Evolutionary conservation across 257 asterid species (phyloP), one percentile per base, ranked within the genome.

Genomic region (Solanum appendiculatum): DNA sequence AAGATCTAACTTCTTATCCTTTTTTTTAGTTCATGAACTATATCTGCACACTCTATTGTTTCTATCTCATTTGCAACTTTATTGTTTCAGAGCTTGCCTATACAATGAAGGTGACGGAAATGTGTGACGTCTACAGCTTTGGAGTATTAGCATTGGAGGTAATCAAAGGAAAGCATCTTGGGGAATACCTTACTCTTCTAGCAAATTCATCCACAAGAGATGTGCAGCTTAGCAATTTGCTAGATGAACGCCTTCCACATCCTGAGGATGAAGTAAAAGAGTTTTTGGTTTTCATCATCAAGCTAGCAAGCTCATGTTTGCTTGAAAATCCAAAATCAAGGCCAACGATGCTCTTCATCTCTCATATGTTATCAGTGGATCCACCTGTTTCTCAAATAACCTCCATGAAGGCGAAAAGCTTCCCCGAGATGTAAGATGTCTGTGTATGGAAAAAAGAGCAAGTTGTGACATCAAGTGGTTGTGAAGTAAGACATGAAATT

Each of bases 61-160:
- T 56, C 25, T 8, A 56, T 56, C 25, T 56, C 25, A 56, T 56
- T 56, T 56, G 25, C 2, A 21, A 21, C 64, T 56, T 54, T 54
- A 18, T 86, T 75, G 20, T 60, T n/a, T 31, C 78, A 86, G 88
- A 86, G 60, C 73, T 86, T 37, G 88, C 88, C 16, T 86, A 73
- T 27, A 86, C 85, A 34, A 75, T 75, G 88, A 75, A 75, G 84
- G 85, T 86, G 20, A 86, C 85, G 2, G 48, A 75, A 74, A 75
- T 51, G 73, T 86, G 88, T 77, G 88, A 86, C 4, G 88, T 86
- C 31, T 86, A 74, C 56, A 86, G 88, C 58, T 86, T 86, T 48
- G 88, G 88, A 86, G 85, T 86, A 29, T 25, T 86, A 36, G 73
- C 85, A 23, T 74, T 86, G 84, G 88, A 74, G 81, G 25, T 86